Conservation (phyloP, 495 filamentous ascomycete genomes). For the Aspergillus mulundensis region DNA sequence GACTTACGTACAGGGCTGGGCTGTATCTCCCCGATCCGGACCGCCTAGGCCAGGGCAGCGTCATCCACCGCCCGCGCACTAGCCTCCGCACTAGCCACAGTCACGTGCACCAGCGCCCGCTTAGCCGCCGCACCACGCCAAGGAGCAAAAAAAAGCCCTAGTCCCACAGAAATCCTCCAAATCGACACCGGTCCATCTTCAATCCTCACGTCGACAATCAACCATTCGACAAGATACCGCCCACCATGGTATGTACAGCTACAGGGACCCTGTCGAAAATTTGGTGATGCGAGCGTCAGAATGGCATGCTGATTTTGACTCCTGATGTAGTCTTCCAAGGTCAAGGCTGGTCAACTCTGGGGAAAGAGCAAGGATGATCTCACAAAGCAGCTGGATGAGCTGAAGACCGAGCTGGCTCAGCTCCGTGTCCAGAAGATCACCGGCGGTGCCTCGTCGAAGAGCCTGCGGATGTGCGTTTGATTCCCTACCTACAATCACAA, state of each 20-base stretch:
- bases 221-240: constrained; percentile 43
- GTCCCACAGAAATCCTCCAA: constrained; percentile 49
- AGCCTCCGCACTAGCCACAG: constrained; percentile 14
- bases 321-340: constrained; percentile 71
- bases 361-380: constrained; percentile 98
- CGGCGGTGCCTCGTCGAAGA: constrained; percentile 84
- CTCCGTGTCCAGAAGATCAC: constrained; percentile 97
- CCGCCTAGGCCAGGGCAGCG: not conserved
- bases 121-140: constrained; percentile 29
- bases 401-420: constrained; percentile 90
- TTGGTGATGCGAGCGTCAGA: not conserved
- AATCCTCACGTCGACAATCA: constrained; percentile 50
- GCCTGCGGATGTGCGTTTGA: constrained; percentile 87
- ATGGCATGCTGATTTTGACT: constrained; percentile 11
- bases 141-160: constrained; percentile 43
- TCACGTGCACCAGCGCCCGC: constrained; percentile 35
- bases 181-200: constrained; percentile 46
- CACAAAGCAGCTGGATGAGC: constrained; percentile 84
- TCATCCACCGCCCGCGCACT: not conserved
- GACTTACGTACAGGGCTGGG: not conserved
- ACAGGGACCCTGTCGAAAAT: not conserved
- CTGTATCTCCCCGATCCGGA: not conserved
- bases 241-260: constrained; percentile 48
- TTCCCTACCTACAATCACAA: constrained; percentile 9
- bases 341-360: constrained; percentile 95